Base-by-base conservation (phyloP, 139 green algal genomes). In the Gonium pectorale region DNA sequence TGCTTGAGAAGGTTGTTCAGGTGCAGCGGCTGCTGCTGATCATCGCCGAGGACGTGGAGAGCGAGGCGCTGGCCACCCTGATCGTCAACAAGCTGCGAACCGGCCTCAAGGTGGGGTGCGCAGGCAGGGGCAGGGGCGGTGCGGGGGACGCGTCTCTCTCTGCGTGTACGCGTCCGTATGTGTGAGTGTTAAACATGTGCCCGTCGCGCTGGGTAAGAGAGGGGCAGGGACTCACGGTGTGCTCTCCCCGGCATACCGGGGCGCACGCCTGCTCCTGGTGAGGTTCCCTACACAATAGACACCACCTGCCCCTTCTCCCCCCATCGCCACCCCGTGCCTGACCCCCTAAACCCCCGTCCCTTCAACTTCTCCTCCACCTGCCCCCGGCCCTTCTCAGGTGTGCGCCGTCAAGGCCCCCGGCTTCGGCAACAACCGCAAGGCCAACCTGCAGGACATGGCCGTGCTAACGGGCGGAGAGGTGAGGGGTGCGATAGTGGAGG, bases 371-470 rank as follows among this genome's bases (percentile, higher is more conserved):
- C 69, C 51, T 9, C 0, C 33, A 2, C 33, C 51, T 63, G 7
- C 38, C 5, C 37, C 38, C n/a, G n/a, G n/a, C n/a, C n/a, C n/a
- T n/a, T n/a, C n/a, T n/a, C 63, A 95, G 87, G 87, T 96, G 51
- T 92, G 87, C 54, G 95, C 97, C 33, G 96, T 99, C 68, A 99
- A 99, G 95, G 97, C 97, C 9, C 97, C 97, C 31, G 97, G 97
- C 38, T 99, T 99, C 91, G 98, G 97, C n/a, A 98, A 99, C 89
- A 99, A 98, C 92, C 91, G 98, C 66, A 99, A 99, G 93, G 91
- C 94, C 46, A 98, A 98, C 91, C 95, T 99, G 83, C 92, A 98
- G 90, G 97, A 99, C 90, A 97, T 99, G 60, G 97, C 97, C 3
- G 86, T 95, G 21, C 93, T 99, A 38, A 99, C 97, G 17, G 97